Conservation (phyloP, 2,329 filamentous ascomycete genomes). For the Orbilia blumenaviensis region DNA sequence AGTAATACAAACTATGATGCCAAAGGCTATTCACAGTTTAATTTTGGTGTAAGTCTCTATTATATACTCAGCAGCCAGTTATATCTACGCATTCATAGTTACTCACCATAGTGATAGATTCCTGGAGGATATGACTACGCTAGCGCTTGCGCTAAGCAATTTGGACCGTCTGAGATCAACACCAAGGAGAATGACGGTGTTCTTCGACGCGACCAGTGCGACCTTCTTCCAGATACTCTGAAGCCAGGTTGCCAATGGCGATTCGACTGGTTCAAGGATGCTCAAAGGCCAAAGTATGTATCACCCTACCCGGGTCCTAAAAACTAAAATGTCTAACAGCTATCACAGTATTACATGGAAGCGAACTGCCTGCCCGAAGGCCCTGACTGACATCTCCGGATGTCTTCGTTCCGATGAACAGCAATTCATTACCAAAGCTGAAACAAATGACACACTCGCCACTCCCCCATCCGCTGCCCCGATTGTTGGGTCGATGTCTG, state of each 20-base stretch:
- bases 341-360: slow-evolving; percentile 33
- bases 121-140: slow-evolving; percentile 48
- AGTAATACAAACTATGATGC: slow-evolving; percentile 63
- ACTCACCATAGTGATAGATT: slow-evolving; percentile 20
- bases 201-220: slow-evolving; percentile 65
- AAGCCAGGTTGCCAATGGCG: slow-evolving; percentile 71
- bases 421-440: slow-evolving; percentile 22
- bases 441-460: slow-evolving; percentile 29
- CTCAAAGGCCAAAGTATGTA: slow-evolving; percentile 42
- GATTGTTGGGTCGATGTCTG: slow-evolving; percentile 20
- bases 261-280: slow-evolving; percentile 63
- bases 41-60: slow-evolving; percentile 33
- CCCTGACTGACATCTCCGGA: slow-evolving; percentile 36
- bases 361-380: slow-evolving; percentile 26
- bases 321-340: not conserved
- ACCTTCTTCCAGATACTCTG: slow-evolving; percentile 66
- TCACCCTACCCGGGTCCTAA: not conserved
- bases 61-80: not conserved
- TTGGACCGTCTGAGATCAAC: slow-evolving; percentile 28
- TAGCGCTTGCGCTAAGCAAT: slow-evolving; percentile 40
- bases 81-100: no score
- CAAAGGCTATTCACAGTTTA: slow-evolving; percentile 34
- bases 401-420: slow-evolving; percentile 34
- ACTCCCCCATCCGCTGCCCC: slow-evolving; percentile 28
- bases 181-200: slow-evolving; percentile 64